Base-by-base conservation (phyloP, 768 basidiomycete genomes). In the Inosperma sp. region DNA sequence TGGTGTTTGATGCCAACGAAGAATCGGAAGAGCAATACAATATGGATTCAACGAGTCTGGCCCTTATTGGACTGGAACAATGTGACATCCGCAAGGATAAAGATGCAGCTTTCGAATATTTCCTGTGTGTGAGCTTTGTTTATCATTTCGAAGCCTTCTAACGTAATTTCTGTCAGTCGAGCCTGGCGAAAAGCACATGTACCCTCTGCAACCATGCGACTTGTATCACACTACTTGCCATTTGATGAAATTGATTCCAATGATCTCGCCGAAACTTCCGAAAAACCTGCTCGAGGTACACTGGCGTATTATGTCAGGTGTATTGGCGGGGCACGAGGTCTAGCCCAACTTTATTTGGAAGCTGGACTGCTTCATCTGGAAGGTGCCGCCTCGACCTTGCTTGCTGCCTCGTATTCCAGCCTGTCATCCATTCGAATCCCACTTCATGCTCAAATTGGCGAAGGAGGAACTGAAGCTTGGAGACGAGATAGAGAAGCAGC, bases 41-140 rank as follows among this genome's bases (percentile, higher is more conserved):
- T 57, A 88, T 91, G 86, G 88, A 91, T 63, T 82, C 88, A 2
- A 91, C 88, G 12, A 90, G 88, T 66, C 69, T 91, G 22, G 81
- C 83, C 1, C 67, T 90, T 47, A 76, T 82, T 53, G 88, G 77
- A 7, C 68, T 88, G 35, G 88, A 91, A 57, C 61, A 84, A 33
- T 77, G 78, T 41, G 88, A 90, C 62, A 87, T 91, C 42, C 75
- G 85, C 40, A 83, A 82, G 61, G 79, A 88, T 43, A 81, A 77
- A 52, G 83, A 86, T 36, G 84, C 82, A 52, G 88, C 88, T 3
- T 91, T 91, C 56, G 88, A 90, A 68, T 88, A 77, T 57, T 87
- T 89, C 57, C 65, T 88, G 88, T 85, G 61, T 63, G 87, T 76
- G 39, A 41, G 39, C 35, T 16, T 39, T 42, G 19, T 16, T 31